A percentile compares a stretch with the other conserved stretches of the same genome.
phyloP scores from a whole-genome alignment of 2,329 filamentous ascomycete species.

The Exutisphaerella laricina region DNA sequence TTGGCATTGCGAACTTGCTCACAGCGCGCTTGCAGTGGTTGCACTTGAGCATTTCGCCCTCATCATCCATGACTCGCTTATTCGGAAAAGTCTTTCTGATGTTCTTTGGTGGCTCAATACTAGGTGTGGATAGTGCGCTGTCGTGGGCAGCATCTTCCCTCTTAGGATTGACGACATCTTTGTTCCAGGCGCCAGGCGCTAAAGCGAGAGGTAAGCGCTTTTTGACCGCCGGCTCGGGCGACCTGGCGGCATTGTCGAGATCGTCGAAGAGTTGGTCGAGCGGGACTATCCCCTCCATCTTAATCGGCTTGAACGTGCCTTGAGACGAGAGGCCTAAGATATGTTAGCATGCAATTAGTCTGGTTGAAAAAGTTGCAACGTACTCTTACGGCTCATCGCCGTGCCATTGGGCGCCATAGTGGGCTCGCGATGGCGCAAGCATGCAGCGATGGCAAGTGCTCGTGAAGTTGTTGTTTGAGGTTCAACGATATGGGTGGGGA shows the following conservation, averaged over 20 bases:
- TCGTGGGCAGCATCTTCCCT: conserved; percentile 9
- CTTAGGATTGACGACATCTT: neutral
- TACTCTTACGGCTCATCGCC: conserved; percentile 29
- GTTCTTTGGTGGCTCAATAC: conserved; percentile 59
- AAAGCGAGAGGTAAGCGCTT: conserved; percentile 28
- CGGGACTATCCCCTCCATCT: conserved; percentile 21
- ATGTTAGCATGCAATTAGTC: too few species aligned
- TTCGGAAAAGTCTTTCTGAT: conserved; percentile 75
- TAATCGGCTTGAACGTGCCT: conserved; percentile 16
- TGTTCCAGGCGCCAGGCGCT: conserved; percentile 32
- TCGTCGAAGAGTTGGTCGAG: conserved; percentile 31
- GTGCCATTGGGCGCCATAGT: conserved; percentile 31
- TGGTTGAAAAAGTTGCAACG: too few species aligned
- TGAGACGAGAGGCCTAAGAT: conserved; percentile 4
- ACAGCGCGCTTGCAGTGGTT: conserved; percentile 93
- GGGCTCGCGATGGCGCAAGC: neutral
- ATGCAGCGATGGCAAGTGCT: too few species aligned
- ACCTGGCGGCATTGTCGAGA: conserved; percentile 18
- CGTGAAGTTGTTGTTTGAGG: too few species aligned
- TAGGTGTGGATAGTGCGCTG: conserved; percentile 9
- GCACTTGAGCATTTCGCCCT: conserved; percentile 70
- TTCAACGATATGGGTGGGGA: too few species aligned
- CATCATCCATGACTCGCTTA: conserved; percentile 74
- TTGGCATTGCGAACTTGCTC: conserved; percentile 65
- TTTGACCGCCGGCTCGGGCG: conserved; percentile 26